Evolutionary conservation across 176 grass and related monocot species (phyloP).

Genomic region (Eremochloa ophiuroides): DNA sequence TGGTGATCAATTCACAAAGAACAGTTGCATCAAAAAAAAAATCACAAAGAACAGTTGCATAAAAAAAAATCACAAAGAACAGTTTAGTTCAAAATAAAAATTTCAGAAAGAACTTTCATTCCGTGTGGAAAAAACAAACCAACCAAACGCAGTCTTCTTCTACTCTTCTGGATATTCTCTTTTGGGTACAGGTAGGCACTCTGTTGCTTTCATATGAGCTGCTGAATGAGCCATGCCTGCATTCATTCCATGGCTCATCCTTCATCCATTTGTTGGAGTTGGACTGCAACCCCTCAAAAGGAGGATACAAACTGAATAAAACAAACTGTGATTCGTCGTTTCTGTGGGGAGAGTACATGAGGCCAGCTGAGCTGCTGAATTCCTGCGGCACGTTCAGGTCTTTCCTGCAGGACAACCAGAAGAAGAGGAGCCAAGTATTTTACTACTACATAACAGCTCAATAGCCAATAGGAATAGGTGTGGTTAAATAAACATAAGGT

Average conservation of each 20-base stretch:
- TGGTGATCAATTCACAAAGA: too few relatives aligned
- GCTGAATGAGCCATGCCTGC: background rate
- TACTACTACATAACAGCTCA: background rate
- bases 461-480: background rate
- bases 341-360: background rate
- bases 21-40: background rate
- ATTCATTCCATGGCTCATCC: background rate
- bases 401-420: background rate
- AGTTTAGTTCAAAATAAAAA: too few relatives aligned
- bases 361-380: background rate
- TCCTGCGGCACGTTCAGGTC: background rate
- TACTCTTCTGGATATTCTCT: background rate
- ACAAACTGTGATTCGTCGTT: too few relatives aligned
- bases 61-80: too few relatives aligned
- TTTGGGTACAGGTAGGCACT: background rate
- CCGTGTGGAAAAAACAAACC: background rate
- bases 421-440: background rate
- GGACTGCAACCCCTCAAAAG: background rate
- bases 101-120: background rate
- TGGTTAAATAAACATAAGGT: background rate
- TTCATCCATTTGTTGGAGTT: background rate
- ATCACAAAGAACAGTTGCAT: background rate
- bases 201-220: background rate
- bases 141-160: background rate
- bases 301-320: background rate